Evolutionary conservation across 805 yeast species (phyloP).

Genomic region (Yarrowia porcina): DNA sequence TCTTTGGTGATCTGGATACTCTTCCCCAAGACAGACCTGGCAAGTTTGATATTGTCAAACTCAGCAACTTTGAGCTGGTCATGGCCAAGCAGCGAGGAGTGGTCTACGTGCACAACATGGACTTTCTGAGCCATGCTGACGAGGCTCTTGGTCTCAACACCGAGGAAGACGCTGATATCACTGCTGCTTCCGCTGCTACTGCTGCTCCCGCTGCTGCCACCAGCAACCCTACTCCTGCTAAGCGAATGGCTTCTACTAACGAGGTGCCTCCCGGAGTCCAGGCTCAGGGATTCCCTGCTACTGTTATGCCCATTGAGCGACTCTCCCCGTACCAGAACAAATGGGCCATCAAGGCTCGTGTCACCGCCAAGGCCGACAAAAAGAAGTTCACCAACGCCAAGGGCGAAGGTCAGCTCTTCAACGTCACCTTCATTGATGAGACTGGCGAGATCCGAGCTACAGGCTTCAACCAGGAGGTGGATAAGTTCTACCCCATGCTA

Average conservation of each 20-base stretch:
- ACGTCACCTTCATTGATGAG: conserved; percentile 84
- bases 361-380: conserved; percentile 80
- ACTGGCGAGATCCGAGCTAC: conserved; percentile 96
- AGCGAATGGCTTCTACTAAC: conserved; percentile 12
- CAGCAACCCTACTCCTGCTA: not conserved
- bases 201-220: not conserved
- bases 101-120: not conserved
- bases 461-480: conserved; percentile 85
- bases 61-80: conserved; percentile 1
- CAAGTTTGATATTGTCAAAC: conserved; percentile 4
- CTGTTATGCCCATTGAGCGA: conserved; percentile 72
- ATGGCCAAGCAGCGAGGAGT: conserved; percentile 8
- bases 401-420: conserved; percentile 88
- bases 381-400: conserved; percentile 82
- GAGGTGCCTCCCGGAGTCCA: conserved; percentile 11
- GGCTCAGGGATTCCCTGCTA: conserved; percentile 32
- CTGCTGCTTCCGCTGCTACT: not conserved
- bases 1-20: conserved; percentile 11
- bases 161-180: not conserved
- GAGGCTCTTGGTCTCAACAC: conserved; percentile 9
- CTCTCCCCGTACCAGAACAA: conserved; percentile 85
- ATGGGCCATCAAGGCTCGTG: conserved; percentile 94
- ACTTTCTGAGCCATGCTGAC: conserved; percentile 4
- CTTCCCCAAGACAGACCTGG: conserved; percentile 3
- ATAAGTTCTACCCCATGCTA: conserved; percentile 65